Evolutionary conservation across 345 rosid genomes (phyloP).

Genomic region (Hirschfeldia incana): DNA sequence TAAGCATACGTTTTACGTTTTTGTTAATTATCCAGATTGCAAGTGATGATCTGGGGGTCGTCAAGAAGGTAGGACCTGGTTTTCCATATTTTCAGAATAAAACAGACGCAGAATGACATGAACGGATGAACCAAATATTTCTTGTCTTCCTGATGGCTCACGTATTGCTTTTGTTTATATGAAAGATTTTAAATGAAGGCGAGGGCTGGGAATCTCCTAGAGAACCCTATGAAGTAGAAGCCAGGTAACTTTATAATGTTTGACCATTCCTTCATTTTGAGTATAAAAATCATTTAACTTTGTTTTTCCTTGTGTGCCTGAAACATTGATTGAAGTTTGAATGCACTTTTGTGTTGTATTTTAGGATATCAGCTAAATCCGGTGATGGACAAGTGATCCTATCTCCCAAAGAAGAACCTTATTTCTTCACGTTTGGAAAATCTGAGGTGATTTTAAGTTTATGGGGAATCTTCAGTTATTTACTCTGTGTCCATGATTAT

Average conservation of each 20-base stretch:
- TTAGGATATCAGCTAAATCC: conserved; percentile 83
- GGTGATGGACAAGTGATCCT: conserved; percentile 67
- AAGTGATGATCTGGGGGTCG: conserved; percentile 79
- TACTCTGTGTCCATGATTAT: neutral
- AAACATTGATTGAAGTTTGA: neutral
- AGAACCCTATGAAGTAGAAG: conserved; percentile 89
- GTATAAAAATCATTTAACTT: conserved; percentile 7
- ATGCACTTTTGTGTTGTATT: conserved; percentile 13
- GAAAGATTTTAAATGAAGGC: conserved; percentile 76
- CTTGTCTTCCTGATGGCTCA: conserved; percentile 23
- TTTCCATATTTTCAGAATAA: neutral
- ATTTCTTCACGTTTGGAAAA: conserved; percentile 88
- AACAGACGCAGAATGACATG: conserved; percentile 1
- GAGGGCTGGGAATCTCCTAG: conserved; percentile 97
- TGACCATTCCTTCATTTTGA: conserved; percentile 5
- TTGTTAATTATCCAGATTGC: conserved; percentile 61
- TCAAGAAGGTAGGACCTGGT: conserved; percentile 70
- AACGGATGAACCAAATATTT: neutral
- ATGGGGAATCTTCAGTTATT: conserved; percentile 1
- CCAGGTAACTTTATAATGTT: conserved; percentile 50
- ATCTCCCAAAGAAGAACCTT: conserved; percentile 66
- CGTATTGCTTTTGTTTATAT: conserved; percentile 8
- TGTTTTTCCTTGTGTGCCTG: conserved; percentile 1
- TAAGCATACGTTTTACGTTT: neutral
- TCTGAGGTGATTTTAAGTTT: conserved; percentile 62